Base-by-base conservation (phyloP, 2,329 filamentous ascomycete genomes). In the Davidsoniella virescens region DNA sequence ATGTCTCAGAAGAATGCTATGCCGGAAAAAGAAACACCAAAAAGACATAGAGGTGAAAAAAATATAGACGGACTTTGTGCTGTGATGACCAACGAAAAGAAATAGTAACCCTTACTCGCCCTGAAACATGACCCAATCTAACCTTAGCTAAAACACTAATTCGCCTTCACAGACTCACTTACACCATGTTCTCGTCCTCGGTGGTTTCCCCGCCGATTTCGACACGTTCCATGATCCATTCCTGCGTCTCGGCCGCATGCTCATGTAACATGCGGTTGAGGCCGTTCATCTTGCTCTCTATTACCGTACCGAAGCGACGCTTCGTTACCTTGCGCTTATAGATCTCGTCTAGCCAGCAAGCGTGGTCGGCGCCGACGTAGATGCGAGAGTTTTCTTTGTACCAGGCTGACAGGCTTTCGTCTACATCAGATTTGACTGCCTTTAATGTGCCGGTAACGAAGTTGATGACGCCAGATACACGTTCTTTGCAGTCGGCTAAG, bases 301-400 rank as follows among this genome's bases (percentile, higher is more conserved):
- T 64, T 1, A 81, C 77, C 1, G 67, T 69, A 2, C 78, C 78
- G 55, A 80, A 82, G 0, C 77, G 69, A 36, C 71, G 68, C 64
- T 78, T 80, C 44, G 68, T 64, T 0, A 81, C 73, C 58, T 77
- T 79, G 54, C 72, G 69, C 2, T 65, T 70, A 17, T 78, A 67
- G 4, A 80, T 76, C 29, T 72, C 70, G 51, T 81, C 76, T 54
- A 64, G 69, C 82, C 87, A 95, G 62, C 85, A 82, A 10, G 76
- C 75, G 62, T 95, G 90, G 53, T 81, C 72, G 23, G 72, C 67
- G 1, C 82, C 76, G 16, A 95, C 83, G 58, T 82, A 94, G 44
- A 95, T 81, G 3, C 77, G 73, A 0, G 86, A 92, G 63, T 87
- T 80, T 57, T 78, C 71, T 60, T 82, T 83, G 65, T 94, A 96